Base-by-base conservation (phyloP, 108 stramenopile genomes). In the Fragilaria crotonensis region DNA sequence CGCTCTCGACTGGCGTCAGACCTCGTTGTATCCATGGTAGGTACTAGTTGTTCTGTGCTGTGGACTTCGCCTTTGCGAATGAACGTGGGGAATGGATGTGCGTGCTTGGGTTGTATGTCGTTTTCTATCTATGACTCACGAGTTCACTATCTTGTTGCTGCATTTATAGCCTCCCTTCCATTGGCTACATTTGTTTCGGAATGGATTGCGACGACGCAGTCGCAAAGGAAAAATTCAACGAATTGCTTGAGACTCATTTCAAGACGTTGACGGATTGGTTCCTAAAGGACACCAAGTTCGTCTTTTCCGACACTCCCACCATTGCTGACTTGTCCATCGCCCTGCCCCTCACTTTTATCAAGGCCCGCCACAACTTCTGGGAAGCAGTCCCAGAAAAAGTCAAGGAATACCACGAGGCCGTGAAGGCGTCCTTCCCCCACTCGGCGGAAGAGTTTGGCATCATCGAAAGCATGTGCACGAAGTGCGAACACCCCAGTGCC, bases 311-410 rank as follows among this genome's bases (percentile, higher is more conserved):
- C 29, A 64, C 53, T 3, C 75, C 75, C 45, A 76, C 75, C 20
- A 76, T 76, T 48, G 75, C 75, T 4, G 75, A 76, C 36, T 61
- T 76, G 11, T 41, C 53, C 30, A 41, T 71, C 22, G 70, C 64
- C 5, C 70, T 51, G 4, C 25, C 32, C 9, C 33, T 71, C 25
- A 60, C 52, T 0, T 66, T 60, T 22, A 53, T 71, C 26, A 62
- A 69, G 56, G 54, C 54, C 48, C 19, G 68, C 7, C 44, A 46
- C 7, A 63, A 69, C 47, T 57, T 69, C 26, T 69, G 68, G 68
- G 62, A 62, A 33, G 48, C 3, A 0, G 56, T 63, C 22, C 68
- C 68, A 18, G 62, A 63, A 19, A 57, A 56, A 41, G 68, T 69
- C 25, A 69, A 63, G 68, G 62, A 69, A 7, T 69, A 69, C 52